Conservation (phyloP, 768 basidiomycete genomes). For the Bullera alba region DNA sequence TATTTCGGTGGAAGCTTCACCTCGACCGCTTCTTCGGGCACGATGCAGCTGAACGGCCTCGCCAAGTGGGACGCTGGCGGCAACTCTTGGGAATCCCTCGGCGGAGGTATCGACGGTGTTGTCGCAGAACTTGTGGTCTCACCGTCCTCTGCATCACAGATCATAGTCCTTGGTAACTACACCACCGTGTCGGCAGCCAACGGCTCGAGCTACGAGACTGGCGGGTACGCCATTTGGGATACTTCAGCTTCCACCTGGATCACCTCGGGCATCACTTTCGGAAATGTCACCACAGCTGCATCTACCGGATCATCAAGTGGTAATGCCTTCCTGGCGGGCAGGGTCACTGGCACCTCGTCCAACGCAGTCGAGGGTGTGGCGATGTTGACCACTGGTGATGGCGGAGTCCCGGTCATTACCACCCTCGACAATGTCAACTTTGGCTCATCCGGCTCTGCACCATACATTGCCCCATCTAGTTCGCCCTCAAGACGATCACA, state of each 20-base stretch:
- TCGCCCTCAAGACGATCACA: conserved; percentile 33
- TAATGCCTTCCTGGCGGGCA: conserved; percentile 50
- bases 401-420: conserved; percentile 53
- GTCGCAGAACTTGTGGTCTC: conserved; percentile 56
- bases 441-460: conserved; percentile 51
- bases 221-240: conserved; percentile 74
- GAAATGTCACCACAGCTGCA: conserved; percentile 37
- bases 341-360: conserved; percentile 36
- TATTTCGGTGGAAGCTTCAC: conserved; percentile 85
- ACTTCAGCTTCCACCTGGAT: conserved; percentile 58
- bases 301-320: conserved; percentile 49
- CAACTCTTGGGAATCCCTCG: conserved; percentile 63
- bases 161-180: conserved; percentile 73
- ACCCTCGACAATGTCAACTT: conserved; percentile 58
- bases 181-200: conserved; percentile 49
- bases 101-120: conserved; percentile 66
- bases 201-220: conserved; percentile 44
- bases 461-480: conserved; percentile 33
- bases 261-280: conserved; percentile 59
- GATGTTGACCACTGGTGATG: conserved; percentile 58
- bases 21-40: conserved; percentile 53
- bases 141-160: conserved; percentile 47
- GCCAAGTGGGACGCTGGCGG: conserved; percentile 64
- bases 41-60: conserved; percentile 56
- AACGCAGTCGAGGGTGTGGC: conserved; percentile 76